Base-by-base conservation (phyloP, 345 rosid genomes). In the Gossypioides kirkii region DNA sequence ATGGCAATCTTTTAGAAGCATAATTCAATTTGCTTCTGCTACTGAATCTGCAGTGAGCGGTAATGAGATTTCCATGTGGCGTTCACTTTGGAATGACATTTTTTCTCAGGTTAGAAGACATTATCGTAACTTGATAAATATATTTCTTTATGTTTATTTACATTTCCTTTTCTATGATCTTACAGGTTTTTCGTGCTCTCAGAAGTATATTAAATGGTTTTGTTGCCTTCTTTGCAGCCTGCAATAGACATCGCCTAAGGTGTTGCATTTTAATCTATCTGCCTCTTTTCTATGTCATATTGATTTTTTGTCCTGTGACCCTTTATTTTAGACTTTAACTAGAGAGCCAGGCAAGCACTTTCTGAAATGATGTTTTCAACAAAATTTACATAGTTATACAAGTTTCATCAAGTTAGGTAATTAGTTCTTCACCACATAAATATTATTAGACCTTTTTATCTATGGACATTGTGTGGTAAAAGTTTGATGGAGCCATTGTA, bases 241-340 rank as follows among this genome's bases (percentile, higher is more conserved):
- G 99, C 87, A 93, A 96, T 80, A 85, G 99, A 80, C 99, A 96
- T 82, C 98, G 98, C 63, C 97, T 96, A 59, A 93, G 99, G 99
- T 96, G 80, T 74, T 10, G 10, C 26, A 14, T 41, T 28, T 60
- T 25, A 28, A 14, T 46, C 32, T 49, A 22, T 71, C 16, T 45
- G 54, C 2, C 22, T 22, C 20, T 18, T 3, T 67, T 6, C 12
- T 26, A 46, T 45, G 4, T 12, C 10, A 43, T 59, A 32, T 32
- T 32, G 22, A 5, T 14, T 38, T 9, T 58, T 42, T 56, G 47
- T 42, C 20, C 41, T 32, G 2, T 47, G 43, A 49, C 25, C 20
- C 76, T 73, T 14, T 61, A 11, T 36, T 16, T 38, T 72, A 49
- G 12, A 11, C 10, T 32, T 69, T 74, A 18, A 25, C 16, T 62